Percentiles rank a stretch among this genome's conserved stretches.
Conservation (phyloP, 306 rosid genomes). For the Myrica gale region DNA sequence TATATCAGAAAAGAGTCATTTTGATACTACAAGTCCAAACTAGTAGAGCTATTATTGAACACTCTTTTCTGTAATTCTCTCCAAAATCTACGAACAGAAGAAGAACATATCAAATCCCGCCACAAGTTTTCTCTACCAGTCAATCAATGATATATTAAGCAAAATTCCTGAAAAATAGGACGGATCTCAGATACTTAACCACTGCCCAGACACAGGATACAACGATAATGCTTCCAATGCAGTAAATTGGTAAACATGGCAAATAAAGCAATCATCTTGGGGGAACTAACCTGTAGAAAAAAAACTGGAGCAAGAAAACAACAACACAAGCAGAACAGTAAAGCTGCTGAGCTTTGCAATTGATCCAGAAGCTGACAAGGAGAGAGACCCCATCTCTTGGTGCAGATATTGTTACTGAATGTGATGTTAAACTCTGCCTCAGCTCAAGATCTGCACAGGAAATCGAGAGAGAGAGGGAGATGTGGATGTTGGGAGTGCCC, state of each 20-base stretch:
- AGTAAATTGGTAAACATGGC: not conserved
- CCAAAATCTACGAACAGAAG: not conserved
- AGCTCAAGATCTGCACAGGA: slow-evolving; percentile 45
- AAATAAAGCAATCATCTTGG: not conserved
- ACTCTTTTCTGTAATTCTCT: slow-evolving; percentile 5
- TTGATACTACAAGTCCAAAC: not conserved
- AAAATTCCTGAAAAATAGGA: not conserved
- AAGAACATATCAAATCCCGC: not conserved
- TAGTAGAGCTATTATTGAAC: not conserved
- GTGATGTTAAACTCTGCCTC: slow-evolving; percentile 15
- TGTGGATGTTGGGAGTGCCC: not conserved
- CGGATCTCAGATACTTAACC: not conserved
- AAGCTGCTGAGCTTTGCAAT: slow-evolving; percentile 41
- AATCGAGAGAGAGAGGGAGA: slow-evolving; percentile 18
- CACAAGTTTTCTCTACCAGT: slow-evolving; percentile 9
- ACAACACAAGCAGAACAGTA: slow-evolving; percentile 40
- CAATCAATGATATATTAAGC: not conserved
- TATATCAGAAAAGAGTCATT: not conserved
- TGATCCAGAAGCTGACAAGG: slow-evolving; percentile 46
- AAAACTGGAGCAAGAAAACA: slow-evolving; percentile 58
- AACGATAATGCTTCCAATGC: slow-evolving; percentile 9
- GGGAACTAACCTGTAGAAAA: slow-evolving; percentile 63
- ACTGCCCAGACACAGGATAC: slow-evolving; percentile 26
- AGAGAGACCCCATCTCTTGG: slow-evolving; percentile 46
- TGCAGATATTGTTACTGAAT: slow-evolving; percentile 33